These are phyloP conservation scores for Populus hybrid DNA, from an alignment of 441 rosid genomes.

Conservation along the genomic window DNA sequence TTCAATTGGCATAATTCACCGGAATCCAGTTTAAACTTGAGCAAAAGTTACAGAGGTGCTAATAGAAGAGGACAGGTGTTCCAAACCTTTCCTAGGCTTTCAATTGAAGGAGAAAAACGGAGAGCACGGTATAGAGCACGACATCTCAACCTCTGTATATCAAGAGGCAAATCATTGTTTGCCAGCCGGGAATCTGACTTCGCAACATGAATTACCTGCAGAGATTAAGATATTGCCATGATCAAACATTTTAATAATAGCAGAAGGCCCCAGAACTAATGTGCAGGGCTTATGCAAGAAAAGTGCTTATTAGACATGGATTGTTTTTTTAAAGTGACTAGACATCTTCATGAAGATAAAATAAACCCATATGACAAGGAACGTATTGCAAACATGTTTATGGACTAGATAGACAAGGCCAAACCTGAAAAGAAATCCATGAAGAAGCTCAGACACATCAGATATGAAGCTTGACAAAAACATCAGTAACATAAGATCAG, in stretches of 20 bases:
- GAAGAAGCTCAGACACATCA: background rate
- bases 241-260: background rate
- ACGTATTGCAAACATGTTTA: background rate
- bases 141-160: conserved; percentile 86
- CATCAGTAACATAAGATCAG: background rate
- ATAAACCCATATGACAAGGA: background rate
- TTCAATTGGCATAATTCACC: background rate
- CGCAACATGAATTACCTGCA: conserved; percentile 83
- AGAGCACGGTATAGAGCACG: conserved; percentile 77
- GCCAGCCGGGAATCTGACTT: conserved; percentile 98
- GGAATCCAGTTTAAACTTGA: background rate
- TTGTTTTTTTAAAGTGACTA: background rate
- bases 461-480: background rate
- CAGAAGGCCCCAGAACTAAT: background rate
- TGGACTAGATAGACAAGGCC: background rate
- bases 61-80: conserved; percentile 19
- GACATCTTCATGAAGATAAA: background rate
- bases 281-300: background rate
- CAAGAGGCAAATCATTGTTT: conserved; percentile 83
- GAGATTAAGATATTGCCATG: conserved; percentile 16
- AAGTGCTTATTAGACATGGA: background rate
- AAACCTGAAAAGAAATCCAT: background rate
- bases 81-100: conserved; percentile 84
- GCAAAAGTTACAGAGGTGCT: conserved; percentile 12
- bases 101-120: conserved; percentile 72